Percentiles rank a stretch among this genome's conserved stretches.
Evolutionary conservation across 345 rosid species (phyloP).

Genomic region (Hibiscus syriacus): DNA sequence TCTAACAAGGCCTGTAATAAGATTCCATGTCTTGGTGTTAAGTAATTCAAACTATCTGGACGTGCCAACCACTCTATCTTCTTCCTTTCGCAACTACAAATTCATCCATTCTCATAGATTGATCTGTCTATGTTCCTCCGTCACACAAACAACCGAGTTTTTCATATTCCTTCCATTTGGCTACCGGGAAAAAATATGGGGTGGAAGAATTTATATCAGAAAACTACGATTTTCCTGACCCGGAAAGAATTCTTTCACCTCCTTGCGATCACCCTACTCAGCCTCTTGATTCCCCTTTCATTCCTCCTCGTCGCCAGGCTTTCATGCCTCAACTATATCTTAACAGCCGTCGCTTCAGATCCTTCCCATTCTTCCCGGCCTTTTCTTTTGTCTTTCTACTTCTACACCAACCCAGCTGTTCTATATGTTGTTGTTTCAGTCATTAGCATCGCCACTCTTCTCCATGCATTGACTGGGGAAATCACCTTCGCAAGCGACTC

Average conservation of each 20-base stretch:
- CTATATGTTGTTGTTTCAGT: constrained; percentile 38
- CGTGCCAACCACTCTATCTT: constrained; percentile 51
- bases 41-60: constrained; percentile 29
- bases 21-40: constrained; percentile 17
- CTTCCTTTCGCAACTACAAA: neutral
- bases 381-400: constrained; percentile 22
- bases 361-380: constrained; percentile 7
- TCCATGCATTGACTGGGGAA: constrained; percentile 51
- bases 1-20: neutral
- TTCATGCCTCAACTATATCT: constrained; percentile 31
- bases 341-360: constrained; percentile 10
- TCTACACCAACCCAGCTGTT: constrained; percentile 30
- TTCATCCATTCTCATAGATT: too few relatives aligned
- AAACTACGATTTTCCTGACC: neutral
- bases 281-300: constrained; percentile 63
- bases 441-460: constrained; percentile 40
- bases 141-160: neutral
- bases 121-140: neutral
- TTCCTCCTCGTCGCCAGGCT: constrained; percentile 61
- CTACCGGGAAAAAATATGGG: neutral
- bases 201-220: constrained; percentile 11
- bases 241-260: constrained; percentile 34
- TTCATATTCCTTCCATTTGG: neutral
- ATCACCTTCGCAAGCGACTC: constrained; percentile 22
- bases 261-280: constrained; percentile 46